Conservation (phyloP, 768 basidiomycete species). For the Kwoniella bestiolae region DNA sequence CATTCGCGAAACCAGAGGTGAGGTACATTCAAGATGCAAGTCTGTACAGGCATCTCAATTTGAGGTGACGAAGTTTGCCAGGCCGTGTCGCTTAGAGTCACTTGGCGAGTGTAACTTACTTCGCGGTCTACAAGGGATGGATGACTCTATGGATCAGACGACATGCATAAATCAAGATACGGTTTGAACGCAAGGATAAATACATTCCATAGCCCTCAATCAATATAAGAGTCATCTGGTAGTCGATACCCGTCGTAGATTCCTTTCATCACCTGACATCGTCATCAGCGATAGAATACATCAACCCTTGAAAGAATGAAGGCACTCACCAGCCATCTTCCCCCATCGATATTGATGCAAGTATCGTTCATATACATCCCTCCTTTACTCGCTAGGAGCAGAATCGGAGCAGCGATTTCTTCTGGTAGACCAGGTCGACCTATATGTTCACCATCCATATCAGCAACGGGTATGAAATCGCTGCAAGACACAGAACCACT, state of each 20-base stretch:
- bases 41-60: no score
- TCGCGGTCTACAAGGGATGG: no score
- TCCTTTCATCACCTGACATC: slow-evolving; percentile 23
- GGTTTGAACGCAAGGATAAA: no score
- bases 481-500: no score
- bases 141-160: no score
- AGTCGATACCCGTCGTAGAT: slow-evolving; percentile 37
- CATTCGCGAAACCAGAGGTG: no score
- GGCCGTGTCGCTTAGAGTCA: no score
- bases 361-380: slow-evolving; percentile 47
- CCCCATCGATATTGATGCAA: slow-evolving; percentile 30
- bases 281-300: not conserved
- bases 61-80: no score
- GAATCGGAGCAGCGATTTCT: slow-evolving; percentile 44
- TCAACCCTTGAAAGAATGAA: not conserved
- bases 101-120: no score
- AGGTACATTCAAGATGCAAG: no score
- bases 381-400: slow-evolving; percentile 35
- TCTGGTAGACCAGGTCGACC: slow-evolving; percentile 36
- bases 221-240: slow-evolving; percentile 30
- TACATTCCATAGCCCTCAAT: not conserved
- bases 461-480: no score
- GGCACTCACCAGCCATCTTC: slow-evolving; percentile 25
- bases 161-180: no score
- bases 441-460: not conserved